phyloP scores from a whole-genome alignment of 176 grass and related monocot species.

The Carex pumila region DNA sequence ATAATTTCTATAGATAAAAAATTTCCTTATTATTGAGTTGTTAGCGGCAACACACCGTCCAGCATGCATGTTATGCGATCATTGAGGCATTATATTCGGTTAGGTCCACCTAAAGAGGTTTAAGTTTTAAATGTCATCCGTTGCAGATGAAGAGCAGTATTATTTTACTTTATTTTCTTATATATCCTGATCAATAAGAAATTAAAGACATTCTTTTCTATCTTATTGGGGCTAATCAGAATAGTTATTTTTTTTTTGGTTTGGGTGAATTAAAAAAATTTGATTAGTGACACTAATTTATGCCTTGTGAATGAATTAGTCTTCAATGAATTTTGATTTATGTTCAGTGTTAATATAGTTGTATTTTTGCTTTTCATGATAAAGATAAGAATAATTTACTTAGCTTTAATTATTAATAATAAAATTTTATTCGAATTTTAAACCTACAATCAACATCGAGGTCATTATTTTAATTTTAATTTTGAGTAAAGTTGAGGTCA shows the following conservation, averaged over 20 bases:
- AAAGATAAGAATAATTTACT: too few relatives aligned
- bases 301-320: background rate
- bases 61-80: slow-evolving; percentile 53
- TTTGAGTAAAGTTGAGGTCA: too few relatives aligned
- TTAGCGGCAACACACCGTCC: slow-evolving; percentile 4
- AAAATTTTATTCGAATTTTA: too few relatives aligned
- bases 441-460: too few relatives aligned
- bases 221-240: background rate
- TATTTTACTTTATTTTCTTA: background rate
- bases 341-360: background rate
- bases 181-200: background rate
- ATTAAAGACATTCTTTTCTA: background rate
- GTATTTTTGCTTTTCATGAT: background rate
- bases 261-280: background rate
- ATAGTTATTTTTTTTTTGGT: background rate
- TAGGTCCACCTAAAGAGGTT: slow-evolving; percentile 48
- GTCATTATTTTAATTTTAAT: too few relatives aligned
- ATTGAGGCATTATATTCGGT: slow-evolving; percentile 40
- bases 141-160: slow-evolving; percentile 10
- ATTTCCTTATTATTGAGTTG: slow-evolving; percentile 7
- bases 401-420: too few relatives aligned
- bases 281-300: background rate
- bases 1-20: too few relatives aligned
- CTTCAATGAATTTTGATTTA: background rate
- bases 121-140: slow-evolving; percentile 14